Base-by-base conservation (phyloP, 805 yeast genomes). In the Candida fluviatilis region DNA sequence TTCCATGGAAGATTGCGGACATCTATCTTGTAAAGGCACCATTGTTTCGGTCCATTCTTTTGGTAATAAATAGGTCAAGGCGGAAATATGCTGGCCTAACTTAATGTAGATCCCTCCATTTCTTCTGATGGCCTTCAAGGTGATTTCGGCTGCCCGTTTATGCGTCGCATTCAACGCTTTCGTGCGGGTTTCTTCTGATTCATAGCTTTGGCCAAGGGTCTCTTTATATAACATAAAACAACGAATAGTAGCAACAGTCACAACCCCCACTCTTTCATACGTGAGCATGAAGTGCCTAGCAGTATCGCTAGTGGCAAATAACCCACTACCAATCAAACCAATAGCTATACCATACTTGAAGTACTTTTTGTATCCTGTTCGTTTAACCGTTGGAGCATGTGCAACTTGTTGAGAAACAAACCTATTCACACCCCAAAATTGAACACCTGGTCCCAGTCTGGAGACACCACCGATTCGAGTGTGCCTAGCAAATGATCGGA, bases 51-150 rank as follows among this genome's bases (percentile, higher is more conserved):
- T 91, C 99, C 99, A 93, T 61, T 93, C 96, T 4, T 66, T 68
- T 0, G 99, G 99, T 35, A 93, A 66, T 23, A 93, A 65, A 60
- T 93, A 93, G 1, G 96, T 86, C 76, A 93, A 73, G 0, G 98
- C 98, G 29, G 90, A 76, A 10, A 93, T 67, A 55, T 93, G 99
- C 58, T 93, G 99, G 10, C 99, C 99, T 31, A 93, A 66, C 59
- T 93, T 93, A 59, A 93, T 93, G 58, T 82, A 93, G 5, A 93
- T 73, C 1, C 99, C 99, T 13, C 96, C 97, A 54, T 93, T 93
- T 21, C 67, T 69, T 54, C 86, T 89, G 25, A 93, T 62, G 0
- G 97, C 96, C 31, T 66, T 61, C 39, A 87, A 67, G 0, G 99
- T 87, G 38, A 89, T 79, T 8, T 66, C 54, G 0, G 99, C 97